These are phyloP conservation scores for Fusarium sacchari DNA, from an alignment of 2,329 filamentous ascomycete genomes.

Conservation along the genomic window DNA sequence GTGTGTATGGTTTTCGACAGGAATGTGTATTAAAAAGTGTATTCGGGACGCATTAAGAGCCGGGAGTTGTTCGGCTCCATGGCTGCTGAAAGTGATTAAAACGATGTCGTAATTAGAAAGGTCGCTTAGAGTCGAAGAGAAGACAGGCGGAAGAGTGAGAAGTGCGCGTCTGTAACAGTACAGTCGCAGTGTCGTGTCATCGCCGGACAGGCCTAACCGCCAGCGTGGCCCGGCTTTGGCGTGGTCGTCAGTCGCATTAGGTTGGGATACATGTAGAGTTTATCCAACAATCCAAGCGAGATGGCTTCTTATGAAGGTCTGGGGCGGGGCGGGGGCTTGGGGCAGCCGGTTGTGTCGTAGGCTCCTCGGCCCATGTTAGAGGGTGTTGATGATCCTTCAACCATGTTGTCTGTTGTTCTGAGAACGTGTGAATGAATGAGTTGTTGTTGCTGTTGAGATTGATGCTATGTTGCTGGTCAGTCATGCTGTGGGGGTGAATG, in stretches of 20 bases:
- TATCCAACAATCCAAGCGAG: conserved; percentile 33
- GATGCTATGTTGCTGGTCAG: conserved; percentile 27
- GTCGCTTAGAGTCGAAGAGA: conserved; percentile 37
- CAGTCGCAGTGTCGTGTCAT: conserved; percentile 23
- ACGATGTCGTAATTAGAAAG: conserved; percentile 37
- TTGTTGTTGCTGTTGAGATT: background rate
- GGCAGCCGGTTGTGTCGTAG: conserved; percentile 62
- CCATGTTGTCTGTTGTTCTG: conserved; percentile 50
- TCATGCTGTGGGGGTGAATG: background rate
- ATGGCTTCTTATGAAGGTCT: conserved; percentile 50
- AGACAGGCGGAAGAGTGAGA: conserved; percentile 25
- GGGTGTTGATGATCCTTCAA: conserved; percentile 47
- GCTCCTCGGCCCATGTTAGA: conserved; percentile 62
- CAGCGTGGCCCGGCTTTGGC: conserved; percentile 34
- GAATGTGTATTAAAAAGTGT: conserved; percentile 51
- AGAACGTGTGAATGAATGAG: conserved; percentile 10
- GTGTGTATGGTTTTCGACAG: conserved; percentile 49
- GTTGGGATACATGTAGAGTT: conserved; percentile 28
- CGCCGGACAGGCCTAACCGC: conserved; percentile 32
- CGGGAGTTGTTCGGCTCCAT: conserved; percentile 32
- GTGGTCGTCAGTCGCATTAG: conserved; percentile 33
- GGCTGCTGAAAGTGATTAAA: conserved; percentile 38
- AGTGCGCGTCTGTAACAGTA: conserved; percentile 2
- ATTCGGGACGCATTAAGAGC: conserved; percentile 46
- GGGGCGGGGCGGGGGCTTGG: conserved; percentile 58